Percentiles rank a stretch among this genome's conserved stretches.
Conservation (phyloP, 2,329 filamentous ascomycete genomes). For the Thielaviopsis populi region DNA sequence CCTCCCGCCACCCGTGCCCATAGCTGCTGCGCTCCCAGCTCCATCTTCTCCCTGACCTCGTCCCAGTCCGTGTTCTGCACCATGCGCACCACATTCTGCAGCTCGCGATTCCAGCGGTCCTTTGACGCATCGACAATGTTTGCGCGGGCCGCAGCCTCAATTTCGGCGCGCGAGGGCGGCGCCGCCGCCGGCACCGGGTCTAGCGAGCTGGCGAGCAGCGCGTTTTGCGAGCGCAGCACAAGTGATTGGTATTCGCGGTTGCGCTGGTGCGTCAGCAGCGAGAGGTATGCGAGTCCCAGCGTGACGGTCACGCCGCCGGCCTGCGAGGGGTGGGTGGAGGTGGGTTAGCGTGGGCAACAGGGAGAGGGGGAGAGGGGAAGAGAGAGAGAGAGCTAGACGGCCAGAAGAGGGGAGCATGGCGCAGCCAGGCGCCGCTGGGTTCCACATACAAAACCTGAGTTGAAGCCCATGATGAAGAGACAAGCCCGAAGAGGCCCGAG, state of each 20-base stretch:
- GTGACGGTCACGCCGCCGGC: constrained; percentile 64
- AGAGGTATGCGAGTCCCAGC: constrained; percentile 56
- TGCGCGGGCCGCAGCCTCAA: constrained; percentile 36
- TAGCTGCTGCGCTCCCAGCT: constrained; percentile 24
- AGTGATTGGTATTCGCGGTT: constrained; percentile 46
- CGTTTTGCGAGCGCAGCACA: constrained; percentile 41
- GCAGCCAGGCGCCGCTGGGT: not conserved
- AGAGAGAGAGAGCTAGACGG: not conserved
- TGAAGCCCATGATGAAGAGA: constrained; percentile 48
- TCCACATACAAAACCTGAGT: constrained; percentile 55
- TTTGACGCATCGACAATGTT: constrained; percentile 53
- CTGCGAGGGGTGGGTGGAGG: constrained; percentile 27
- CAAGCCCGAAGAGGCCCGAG: not conserved
- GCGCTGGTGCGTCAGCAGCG: constrained; percentile 52
- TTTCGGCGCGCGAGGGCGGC: constrained; percentile 36
- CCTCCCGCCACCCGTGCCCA: constrained; percentile 4
- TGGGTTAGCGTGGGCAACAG: not conserved
- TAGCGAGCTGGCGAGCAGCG: constrained; percentile 37
- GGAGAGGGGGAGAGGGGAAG: not conserved
- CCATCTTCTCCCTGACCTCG: constrained; percentile 43
- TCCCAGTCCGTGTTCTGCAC: constrained; percentile 53
- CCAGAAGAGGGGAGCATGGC: not conserved
- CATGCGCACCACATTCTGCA: constrained; percentile 51
- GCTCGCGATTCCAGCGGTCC: constrained; percentile 62
- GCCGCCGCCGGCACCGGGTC: constrained; percentile 33